Conservation (phyloP, 495 filamentous ascomycete species). For the Neurospora tetrasperma region DNA sequence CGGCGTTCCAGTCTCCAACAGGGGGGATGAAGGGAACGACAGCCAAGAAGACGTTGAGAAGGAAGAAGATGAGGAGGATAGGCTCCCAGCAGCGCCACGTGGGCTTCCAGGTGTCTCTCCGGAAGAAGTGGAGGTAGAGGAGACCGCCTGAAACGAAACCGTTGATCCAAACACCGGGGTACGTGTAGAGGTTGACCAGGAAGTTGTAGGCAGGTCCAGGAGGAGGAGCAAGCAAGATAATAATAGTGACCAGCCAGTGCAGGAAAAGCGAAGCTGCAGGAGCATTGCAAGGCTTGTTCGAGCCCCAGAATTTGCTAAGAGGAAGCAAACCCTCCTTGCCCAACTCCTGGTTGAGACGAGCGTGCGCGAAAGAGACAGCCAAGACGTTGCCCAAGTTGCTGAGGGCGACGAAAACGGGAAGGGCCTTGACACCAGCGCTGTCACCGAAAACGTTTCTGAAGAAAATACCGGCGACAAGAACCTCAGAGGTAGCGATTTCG, state of each 20-base stretch:
- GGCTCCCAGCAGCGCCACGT: slow-evolving; percentile 37
- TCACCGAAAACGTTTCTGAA: slow-evolving; percentile 36
- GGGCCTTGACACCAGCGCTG: slow-evolving; percentile 25
- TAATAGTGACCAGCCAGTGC: slow-evolving; percentile 37
- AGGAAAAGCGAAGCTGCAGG: slow-evolving; percentile 37
- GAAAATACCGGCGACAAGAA: slow-evolving; percentile 37
- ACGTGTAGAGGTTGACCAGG: slow-evolving; percentile 30
- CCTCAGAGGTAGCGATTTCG: slow-evolving; percentile 41
- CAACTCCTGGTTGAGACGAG: slow-evolving; percentile 59
- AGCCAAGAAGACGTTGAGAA: slow-evolving; percentile 40
- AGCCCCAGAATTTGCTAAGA: slow-evolving; percentile 38
- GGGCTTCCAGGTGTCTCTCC: slow-evolving; percentile 32
- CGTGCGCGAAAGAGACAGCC: slow-evolving; percentile 39
- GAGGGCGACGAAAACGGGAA: slow-evolving; percentile 51
- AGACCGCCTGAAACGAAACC: slow-evolving; percentile 48
- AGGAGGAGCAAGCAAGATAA: slow-evolving; percentile 36
- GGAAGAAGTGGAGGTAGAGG: slow-evolving; percentile 32
- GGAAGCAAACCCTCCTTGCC: slow-evolving; percentile 58
- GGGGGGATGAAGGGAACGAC: slow-evolving; percentile 44
- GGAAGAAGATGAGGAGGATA: slow-evolving; percentile 35
- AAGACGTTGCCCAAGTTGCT: slow-evolving; percentile 51
- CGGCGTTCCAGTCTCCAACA: slow-evolving; percentile 34
- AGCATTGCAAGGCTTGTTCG: slow-evolving; percentile 49
- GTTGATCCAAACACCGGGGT: slow-evolving; percentile 36
- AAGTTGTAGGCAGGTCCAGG: slow-evolving; percentile 32